Evolutionary conservation across 2,329 filamentous ascomycete species (phyloP).

Genomic region (Cadophora malorum): DNA sequence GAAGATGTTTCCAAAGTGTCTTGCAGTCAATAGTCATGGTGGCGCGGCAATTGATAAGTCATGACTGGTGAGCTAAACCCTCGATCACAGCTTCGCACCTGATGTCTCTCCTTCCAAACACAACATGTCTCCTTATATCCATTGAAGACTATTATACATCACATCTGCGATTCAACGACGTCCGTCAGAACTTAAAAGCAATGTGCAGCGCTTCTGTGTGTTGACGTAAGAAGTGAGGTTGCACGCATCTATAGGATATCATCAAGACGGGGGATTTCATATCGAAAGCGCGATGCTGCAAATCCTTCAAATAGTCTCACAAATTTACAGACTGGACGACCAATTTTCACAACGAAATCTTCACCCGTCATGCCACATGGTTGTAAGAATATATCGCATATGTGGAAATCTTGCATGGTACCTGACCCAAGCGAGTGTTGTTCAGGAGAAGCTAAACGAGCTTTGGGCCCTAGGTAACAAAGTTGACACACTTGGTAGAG

Average conservation of each 20-base stretch:
- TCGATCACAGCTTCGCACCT: too few relatives aligned
- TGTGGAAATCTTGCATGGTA: slow-evolving; percentile 4
- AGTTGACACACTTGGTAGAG: slow-evolving; percentile 3
- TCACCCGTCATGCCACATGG: slow-evolving; percentile 7
- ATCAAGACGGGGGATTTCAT: too few relatives aligned
- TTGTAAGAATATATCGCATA: slow-evolving; percentile 1
- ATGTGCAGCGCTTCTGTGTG: too few relatives aligned
- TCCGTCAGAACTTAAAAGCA: too few relatives aligned
- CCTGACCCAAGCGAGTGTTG: slow-evolving; percentile 1
- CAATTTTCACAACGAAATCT: neutral
- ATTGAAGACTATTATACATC: too few relatives aligned
- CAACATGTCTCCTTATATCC: too few relatives aligned
- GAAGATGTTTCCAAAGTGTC: neutral
- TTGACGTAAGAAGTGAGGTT: too few relatives aligned
- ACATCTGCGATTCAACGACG: too few relatives aligned
- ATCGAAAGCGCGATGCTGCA: neutral
- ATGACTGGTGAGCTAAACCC: neutral
- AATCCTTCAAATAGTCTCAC: slow-evolving; percentile 3
- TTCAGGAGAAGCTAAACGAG: slow-evolving; percentile 2
- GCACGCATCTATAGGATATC: too few relatives aligned
- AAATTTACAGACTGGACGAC: neutral
- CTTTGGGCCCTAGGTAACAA: slow-evolving; percentile 2
- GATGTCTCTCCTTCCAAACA: too few relatives aligned
- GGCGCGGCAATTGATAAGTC: neutral
- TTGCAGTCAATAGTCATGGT: neutral